A percentile compares a stretch with the other conserved stretches of the same genome.
Conservation (phyloP, 371 early-diverging fungal species). For the Choanephora cucurbitarum region DNA sequence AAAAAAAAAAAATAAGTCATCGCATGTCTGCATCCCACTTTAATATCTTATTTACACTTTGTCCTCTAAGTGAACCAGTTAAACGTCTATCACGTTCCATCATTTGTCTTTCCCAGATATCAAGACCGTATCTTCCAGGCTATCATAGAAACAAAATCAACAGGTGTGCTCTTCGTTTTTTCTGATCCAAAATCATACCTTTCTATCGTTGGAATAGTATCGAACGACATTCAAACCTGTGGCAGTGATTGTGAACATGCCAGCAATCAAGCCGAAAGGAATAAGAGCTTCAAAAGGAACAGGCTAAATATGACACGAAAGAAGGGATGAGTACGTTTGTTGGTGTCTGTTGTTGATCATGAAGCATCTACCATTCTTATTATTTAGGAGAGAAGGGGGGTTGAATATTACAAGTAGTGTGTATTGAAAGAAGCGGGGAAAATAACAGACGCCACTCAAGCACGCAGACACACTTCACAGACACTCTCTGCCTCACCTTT, state of each 20-base stretch:
- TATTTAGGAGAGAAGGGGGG: slow-evolving; percentile 1
- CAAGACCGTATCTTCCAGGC: slow-evolving; percentile 34
- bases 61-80: slow-evolving; percentile 51
- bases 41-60: slow-evolving; percentile 36
- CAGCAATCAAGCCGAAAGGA: slow-evolving; percentile 51
- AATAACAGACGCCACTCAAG: background rate
- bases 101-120: slow-evolving; percentile 54
- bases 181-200: slow-evolving; percentile 26
- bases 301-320: slow-evolving; percentile 29
- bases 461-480: background rate
- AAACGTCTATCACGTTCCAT: slow-evolving; percentile 60
- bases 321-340: no score
- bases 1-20: slow-evolving; percentile 1
- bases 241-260: slow-evolving; percentile 41
- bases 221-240: slow-evolving; percentile 40
- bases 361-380: background rate
- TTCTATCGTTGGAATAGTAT: slow-evolving; percentile 46
- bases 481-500: no score
- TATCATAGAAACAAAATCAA: no score
- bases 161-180: no score
- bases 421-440: slow-evolving; percentile 2
- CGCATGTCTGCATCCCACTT: no score
- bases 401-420: slow-evolving; percentile 4
- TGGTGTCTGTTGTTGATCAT: no score
- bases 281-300: slow-evolving; percentile 55